These are phyloP conservation scores for Fusarium austroafricanum DNA, from an alignment of 2,329 filamentous ascomycete genomes.

Conservation along the genomic window DNA sequence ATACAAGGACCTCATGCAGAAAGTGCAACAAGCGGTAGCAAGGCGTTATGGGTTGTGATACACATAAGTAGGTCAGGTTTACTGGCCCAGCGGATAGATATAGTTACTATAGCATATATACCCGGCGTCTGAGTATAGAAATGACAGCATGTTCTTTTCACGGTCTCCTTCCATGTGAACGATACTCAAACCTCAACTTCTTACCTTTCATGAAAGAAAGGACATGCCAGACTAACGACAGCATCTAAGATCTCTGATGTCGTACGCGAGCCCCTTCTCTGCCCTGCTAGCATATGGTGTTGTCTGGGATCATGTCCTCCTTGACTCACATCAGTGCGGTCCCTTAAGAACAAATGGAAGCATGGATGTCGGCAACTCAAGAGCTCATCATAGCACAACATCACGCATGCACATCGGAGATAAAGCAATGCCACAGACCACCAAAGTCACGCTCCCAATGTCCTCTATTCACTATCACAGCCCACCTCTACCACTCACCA, in stretches of 20 bases:
- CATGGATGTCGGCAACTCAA: background rate
- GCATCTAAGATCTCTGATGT: background rate
- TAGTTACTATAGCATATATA: conserved; percentile 25
- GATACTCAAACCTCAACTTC: background rate
- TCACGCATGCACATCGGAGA: background rate
- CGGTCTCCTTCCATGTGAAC: fast-evolving
- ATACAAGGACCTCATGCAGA: no score
- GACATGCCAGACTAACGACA: background rate
- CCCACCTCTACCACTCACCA: background rate
- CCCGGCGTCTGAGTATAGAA: conserved; percentile 27
- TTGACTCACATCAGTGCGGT: no score
- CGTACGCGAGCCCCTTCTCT: background rate
- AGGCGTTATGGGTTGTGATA: background rate
- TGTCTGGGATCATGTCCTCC: background rate
- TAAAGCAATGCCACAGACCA: background rate
- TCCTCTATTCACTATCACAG: background rate
- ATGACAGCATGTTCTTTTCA: background rate
- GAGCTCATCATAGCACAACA: background rate
- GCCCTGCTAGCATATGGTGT: background rate
- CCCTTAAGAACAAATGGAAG: background rate
- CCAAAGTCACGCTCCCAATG: no score
- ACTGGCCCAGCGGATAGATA: background rate
- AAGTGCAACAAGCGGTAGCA: no score
- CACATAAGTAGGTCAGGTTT: background rate
- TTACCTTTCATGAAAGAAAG: background rate